A percentile compares a stretch with the other conserved stretches of the same genome.
Conservation (phyloP, 2,329 filamentous ascomycete genomes). For the Apiospora phragmitis region DNA sequence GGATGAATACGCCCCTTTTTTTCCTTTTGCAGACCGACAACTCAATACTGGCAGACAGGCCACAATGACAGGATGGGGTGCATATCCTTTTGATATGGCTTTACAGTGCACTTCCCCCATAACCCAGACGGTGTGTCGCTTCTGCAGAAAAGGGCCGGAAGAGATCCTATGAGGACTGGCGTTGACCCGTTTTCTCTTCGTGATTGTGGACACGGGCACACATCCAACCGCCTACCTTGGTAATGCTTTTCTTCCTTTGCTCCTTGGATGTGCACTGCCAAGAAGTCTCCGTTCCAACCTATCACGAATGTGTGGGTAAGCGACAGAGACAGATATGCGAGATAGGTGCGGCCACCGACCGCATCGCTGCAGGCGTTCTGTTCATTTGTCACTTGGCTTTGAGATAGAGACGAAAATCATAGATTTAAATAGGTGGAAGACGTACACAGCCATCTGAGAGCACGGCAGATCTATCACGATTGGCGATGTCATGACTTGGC, state of each 20-base stretch:
- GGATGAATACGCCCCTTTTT: background rate
- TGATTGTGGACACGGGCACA: slow-evolving; percentile 1
- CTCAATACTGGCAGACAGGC: background rate
- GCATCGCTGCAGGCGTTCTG: background rate
- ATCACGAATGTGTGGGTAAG: background rate
- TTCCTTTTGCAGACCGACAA: background rate
- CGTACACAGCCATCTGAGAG: background rate
- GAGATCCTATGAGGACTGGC: background rate
- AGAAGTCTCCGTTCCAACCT: background rate
- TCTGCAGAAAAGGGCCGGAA: slow-evolving; percentile 7
- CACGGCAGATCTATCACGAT: background rate
- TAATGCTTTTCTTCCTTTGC: background rate
- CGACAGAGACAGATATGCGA: background rate
- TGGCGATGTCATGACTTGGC: slow-evolving; percentile 4
- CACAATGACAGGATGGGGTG: background rate
- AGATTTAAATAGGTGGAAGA: background rate
- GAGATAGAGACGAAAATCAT: background rate
- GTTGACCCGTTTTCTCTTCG: slow-evolving; percentile 1
- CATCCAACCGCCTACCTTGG: background rate
- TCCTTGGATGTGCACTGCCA: background rate
- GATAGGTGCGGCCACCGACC: background rate
- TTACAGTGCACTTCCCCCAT: background rate
- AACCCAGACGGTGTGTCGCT: background rate
- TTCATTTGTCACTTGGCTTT: background rate
- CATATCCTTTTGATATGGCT: background rate